Conservation (phyloP, 768 basidiomycete species). For the Crucibulum laeve region DNA sequence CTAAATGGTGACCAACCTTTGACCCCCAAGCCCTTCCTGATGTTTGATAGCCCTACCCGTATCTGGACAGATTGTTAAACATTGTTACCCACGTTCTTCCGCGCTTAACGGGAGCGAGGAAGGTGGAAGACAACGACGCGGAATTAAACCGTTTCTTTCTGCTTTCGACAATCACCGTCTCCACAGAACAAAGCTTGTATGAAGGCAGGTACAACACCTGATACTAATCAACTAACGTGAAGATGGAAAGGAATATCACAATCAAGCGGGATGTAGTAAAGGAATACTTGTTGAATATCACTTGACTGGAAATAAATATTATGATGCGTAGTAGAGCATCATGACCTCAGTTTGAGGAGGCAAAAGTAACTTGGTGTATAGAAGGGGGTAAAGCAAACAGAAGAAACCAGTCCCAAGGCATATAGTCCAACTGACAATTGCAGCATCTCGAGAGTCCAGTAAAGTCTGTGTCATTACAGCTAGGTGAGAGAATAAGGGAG, state of each 20-base stretch:
- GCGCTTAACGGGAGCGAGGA: slow-evolving; percentile 5
- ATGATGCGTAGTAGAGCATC: too few relatives aligned
- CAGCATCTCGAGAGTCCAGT: too few relatives aligned
- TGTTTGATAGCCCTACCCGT: slow-evolving; percentile 5
- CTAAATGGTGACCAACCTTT: slow-evolving; percentile 4
- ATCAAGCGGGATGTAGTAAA: not conserved
- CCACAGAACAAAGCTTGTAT: not conserved
- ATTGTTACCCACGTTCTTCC: slow-evolving; percentile 5
- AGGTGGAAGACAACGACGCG: not conserved
- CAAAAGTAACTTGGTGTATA: too few relatives aligned
- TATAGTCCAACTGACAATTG: too few relatives aligned
- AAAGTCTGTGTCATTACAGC: too few relatives aligned
- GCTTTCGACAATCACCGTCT: not conserved
- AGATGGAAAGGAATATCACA: not conserved
- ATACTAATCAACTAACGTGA: not conserved
- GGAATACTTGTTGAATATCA: too few relatives aligned
- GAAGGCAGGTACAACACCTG: not conserved
- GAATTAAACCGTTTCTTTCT: slow-evolving; percentile 1
- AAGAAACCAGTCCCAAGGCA: too few relatives aligned
- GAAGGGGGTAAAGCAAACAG: too few relatives aligned
- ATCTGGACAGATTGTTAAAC: slow-evolving; percentile 9
- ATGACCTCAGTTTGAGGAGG: too few relatives aligned
- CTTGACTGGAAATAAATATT: too few relatives aligned
- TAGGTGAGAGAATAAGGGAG: too few relatives aligned
- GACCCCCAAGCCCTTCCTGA: slow-evolving; percentile 4